Evolutionary conservation across 2,329 filamentous ascomycete species (phyloP).

Genomic region (Sclerotinia subarctica): DNA sequence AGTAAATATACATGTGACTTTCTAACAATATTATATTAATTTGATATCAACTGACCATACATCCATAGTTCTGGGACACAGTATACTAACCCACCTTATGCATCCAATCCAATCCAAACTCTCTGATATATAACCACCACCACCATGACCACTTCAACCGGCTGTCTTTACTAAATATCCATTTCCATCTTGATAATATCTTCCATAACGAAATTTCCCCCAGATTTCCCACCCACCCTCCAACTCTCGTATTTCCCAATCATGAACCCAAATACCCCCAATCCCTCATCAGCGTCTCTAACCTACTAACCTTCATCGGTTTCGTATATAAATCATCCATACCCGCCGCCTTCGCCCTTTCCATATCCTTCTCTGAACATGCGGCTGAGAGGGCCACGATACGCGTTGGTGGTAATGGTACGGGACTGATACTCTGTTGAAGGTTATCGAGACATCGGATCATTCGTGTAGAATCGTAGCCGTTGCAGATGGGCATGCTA

Average conservation of each 20-base stretch:
- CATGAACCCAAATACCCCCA: conserved; percentile 1
- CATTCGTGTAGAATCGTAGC: conserved; percentile 45
- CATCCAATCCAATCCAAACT: no score
- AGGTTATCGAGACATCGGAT: conserved; percentile 49
- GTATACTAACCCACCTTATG: no score
- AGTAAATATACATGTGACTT: no score
- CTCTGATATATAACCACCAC: no score
- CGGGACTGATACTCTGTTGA: conserved; percentile 24
- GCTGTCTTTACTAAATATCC: no score
- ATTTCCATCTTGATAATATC: background rate
- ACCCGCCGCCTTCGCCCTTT: conserved; percentile 50
- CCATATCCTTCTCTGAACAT: conserved; percentile 47
- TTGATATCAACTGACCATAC: no score
- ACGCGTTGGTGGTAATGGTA: conserved; percentile 26
- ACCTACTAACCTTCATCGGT: conserved; percentile 40
- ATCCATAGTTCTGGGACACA: no score
- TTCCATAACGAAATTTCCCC: background rate
- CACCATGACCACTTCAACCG: no score
- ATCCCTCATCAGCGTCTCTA: conserved; percentile 8
- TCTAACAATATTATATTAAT: no score
- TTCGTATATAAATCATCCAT: conserved; percentile 54
- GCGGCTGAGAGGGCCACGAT: conserved; percentile 53
- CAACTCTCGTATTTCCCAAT: no score
- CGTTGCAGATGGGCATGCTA: conserved; percentile 54
- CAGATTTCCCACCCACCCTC: background rate